A percentile compares a stretch with the other conserved stretches of the same genome.
phyloP scores from a whole-genome alignment of 1,284 basidiomycete species.

The Leccinum variabile region DNA sequence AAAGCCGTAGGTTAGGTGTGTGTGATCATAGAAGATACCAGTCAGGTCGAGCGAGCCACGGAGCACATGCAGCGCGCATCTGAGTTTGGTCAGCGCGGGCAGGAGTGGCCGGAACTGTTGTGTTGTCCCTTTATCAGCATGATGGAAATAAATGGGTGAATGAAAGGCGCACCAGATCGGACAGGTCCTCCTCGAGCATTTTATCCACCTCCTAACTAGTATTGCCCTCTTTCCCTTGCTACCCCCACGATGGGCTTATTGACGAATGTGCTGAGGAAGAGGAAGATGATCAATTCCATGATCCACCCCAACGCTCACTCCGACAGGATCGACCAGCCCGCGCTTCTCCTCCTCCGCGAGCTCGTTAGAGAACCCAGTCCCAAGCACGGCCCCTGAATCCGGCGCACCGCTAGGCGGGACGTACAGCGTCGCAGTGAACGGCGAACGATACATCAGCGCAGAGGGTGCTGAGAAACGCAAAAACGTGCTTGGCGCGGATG shows the following conservation, averaged over 20 bases:
- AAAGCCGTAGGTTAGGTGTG: too few species aligned
- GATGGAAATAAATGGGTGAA: background rate
- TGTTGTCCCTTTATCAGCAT: background rate
- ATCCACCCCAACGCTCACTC: constrained; percentile 22
- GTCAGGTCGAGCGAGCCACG: too few species aligned
- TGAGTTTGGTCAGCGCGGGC: constrained; percentile 58
- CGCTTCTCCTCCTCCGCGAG: constrained; percentile 30
- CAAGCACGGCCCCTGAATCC: constrained; percentile 63
- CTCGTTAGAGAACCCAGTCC: constrained; percentile 48
- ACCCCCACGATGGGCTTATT: background rate
- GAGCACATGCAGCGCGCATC: too few species aligned
- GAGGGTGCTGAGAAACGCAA: constrained; percentile 6
- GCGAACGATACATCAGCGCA: constrained; percentile 46
- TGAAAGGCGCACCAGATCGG: constrained; percentile 53
- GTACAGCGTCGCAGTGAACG: constrained; percentile 60
- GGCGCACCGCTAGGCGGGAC: constrained; percentile 75
- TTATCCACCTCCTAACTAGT: constrained; percentile 52
- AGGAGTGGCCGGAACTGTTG: constrained; percentile 68
- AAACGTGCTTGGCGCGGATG: constrained; percentile 4
- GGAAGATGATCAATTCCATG: too few species aligned
- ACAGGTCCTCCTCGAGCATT: constrained; percentile 56
- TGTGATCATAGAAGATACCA: too few species aligned
- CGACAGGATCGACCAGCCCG: constrained; percentile 20
- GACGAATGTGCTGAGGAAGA: background rate
- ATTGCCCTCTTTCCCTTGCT: constrained; percentile 38